These are phyloP conservation scores for Clonostachys rosea DNA, from an alignment of 2,329 filamentous ascomycete genomes.

Conservation along the genomic window DNA sequence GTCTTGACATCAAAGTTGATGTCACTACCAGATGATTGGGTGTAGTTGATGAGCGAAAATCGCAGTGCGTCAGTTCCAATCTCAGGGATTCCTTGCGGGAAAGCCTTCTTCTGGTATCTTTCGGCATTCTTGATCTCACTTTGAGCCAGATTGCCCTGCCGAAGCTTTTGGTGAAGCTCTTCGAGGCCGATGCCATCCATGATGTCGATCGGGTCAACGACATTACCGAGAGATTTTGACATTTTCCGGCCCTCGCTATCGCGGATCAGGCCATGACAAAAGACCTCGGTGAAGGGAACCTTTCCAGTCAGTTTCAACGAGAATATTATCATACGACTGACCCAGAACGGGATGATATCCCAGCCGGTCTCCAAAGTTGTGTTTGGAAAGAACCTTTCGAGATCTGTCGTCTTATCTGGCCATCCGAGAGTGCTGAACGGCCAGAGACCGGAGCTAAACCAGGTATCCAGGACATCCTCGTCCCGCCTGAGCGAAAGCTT, in stretches of 20 bases:
- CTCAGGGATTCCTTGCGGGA: constrained; percentile 90
- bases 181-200: constrained; percentile 82
- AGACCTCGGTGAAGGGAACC: constrained; percentile 93
- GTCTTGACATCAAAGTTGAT: constrained; percentile 89
- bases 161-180: constrained; percentile 75
- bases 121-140: constrained; percentile 80
- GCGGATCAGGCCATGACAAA: constrained; percentile 88
- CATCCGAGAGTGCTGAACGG: constrained; percentile 91
- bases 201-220: constrained; percentile 90
- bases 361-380: constrained; percentile 89
- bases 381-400: constrained; percentile 83
- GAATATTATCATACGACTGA: constrained; percentile 90
- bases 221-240: constrained; percentile 94
- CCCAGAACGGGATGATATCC: constrained; percentile 94
- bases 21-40: constrained; percentile 52
- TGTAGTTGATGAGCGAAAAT: constrained; percentile 69
- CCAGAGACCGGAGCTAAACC: constrained; percentile 95
- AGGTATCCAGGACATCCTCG: constrained; percentile 83
- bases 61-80: constrained; percentile 90
- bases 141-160: constrained; percentile 75
- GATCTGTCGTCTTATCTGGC: constrained; percentile 73
- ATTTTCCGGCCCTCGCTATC: constrained; percentile 95
- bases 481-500: constrained; percentile 78
- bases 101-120: constrained; percentile 90
- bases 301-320: constrained; percentile 87